Evolutionary conservation across 148 eudicot genomes (phyloP).

Genomic region (Rhododendron henanense): DNA sequence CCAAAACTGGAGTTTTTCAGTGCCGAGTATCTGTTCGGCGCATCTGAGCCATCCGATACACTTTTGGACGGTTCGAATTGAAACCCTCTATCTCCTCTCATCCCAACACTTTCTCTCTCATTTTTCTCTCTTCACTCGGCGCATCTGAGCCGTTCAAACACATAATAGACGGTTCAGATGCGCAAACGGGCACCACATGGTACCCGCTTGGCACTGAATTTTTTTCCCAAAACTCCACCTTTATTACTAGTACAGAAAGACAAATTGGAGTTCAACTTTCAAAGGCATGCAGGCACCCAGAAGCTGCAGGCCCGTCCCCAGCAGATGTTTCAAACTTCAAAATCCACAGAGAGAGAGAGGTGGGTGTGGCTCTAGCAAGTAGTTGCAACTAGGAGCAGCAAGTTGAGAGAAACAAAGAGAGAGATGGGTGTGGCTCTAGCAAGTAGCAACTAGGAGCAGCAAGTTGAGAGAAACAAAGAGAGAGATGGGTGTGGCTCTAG

Average conservation of each 20-base stretch:
- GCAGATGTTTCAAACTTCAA: conserved; percentile 2
- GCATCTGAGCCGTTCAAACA: too few relatives aligned
- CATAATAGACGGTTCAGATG: too few relatives aligned
- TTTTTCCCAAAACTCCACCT: neutral
- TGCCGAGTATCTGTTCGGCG: too few relatives aligned
- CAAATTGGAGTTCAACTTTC: neutral
- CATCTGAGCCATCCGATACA: too few relatives aligned
- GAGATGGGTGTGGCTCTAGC: neutral
- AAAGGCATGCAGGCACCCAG: neutral
- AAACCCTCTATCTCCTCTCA: too few relatives aligned
- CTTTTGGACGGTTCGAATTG: too few relatives aligned
- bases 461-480: neutral
- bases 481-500: too few relatives aligned
- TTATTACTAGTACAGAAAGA: neutral
- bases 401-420: neutral
- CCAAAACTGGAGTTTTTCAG: neutral
- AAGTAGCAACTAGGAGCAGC: too few relatives aligned
- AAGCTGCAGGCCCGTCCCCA: neutral
- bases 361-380: neutral
- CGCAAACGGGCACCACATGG: too few relatives aligned
- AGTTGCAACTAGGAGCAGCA: neutral
- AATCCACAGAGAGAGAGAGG: neutral
- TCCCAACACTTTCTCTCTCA: too few relatives aligned
- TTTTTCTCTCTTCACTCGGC: too few relatives aligned
- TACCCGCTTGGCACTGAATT: neutral